Percentiles rank a stretch among this genome's conserved stretches.
These are phyloP conservation scores for Saccharomyces kudriavzevii DNA, from an alignment of 805 yeast genomes.

Conservation along the genomic window DNA sequence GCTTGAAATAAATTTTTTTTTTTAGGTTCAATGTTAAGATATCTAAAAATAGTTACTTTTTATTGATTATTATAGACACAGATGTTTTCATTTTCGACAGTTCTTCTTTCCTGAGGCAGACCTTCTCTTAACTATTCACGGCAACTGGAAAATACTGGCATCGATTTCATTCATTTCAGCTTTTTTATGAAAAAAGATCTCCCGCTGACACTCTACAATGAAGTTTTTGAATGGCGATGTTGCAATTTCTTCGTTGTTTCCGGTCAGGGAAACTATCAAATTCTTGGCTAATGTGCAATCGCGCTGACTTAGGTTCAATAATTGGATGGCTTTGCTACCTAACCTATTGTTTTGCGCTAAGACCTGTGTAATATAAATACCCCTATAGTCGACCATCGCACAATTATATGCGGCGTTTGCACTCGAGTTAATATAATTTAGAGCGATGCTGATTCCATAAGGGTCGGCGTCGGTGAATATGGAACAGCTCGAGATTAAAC, in stretches of 20 bases:
- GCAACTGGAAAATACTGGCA: neutral
- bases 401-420: constrained; percentile 6
- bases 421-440: constrained; percentile 32
- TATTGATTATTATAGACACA: no score
- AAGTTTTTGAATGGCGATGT: neutral
- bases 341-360: constrained; percentile 2
- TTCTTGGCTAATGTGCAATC: constrained; percentile 26
- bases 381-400: constrained; percentile 15
- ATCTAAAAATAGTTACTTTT: neutral
- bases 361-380: constrained; percentile 15
- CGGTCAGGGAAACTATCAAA: constrained; percentile 12
- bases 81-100: neutral
- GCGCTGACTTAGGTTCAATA: constrained; percentile 17
- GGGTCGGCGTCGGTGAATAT: constrained; percentile 61
- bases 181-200: constrained; percentile 46
- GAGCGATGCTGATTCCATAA: constrained; percentile 53
- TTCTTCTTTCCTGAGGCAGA: neutral
- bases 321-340: constrained; percentile 6
- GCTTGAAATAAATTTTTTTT: neutral
- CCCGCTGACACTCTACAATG: constrained; percentile 47
- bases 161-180: constrained; percentile 46
- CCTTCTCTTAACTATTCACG: neutral
- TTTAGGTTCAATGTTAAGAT: neutral
- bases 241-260: neutral
- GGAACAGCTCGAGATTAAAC: constrained; percentile 27